phyloP scores from a whole-genome alignment of 2,329 filamentous ascomycete species.

The Plenodomus lindquistii region DNA sequence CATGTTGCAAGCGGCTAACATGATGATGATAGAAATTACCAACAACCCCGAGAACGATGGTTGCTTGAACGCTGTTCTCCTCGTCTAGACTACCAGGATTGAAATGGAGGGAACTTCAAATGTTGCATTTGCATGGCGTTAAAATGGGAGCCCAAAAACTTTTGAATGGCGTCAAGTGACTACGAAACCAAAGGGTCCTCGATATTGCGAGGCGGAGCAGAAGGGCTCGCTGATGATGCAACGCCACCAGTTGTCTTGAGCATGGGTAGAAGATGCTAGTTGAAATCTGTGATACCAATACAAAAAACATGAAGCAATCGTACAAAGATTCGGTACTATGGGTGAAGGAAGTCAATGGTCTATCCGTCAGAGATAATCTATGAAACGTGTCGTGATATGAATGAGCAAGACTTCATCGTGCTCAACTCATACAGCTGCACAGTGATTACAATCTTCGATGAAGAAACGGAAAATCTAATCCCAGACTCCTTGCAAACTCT shows the following conservation, averaged over 20 bases:
- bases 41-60: constrained; percentile 47
- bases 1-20: not conserved
- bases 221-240: constrained; percentile 9
- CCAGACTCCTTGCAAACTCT: not conserved
- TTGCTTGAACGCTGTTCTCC: constrained; percentile 44
- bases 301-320: not conserved
- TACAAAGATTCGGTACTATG: not conserved
- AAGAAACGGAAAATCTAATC: too few relatives aligned
- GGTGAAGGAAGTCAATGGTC: not conserved
- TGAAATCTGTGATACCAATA: constrained; percentile 4
- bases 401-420: too few relatives aligned
- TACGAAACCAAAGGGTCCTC: not conserved
- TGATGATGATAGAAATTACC: constrained; percentile 22
- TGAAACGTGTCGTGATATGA: too few relatives aligned
- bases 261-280: not conserved
- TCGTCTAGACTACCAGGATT: constrained; percentile 24
- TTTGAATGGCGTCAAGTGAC: not conserved
- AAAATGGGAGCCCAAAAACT: not conserved
- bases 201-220: constrained; percentile 4
- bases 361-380: not conserved
- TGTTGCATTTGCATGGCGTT: constrained; percentile 18
- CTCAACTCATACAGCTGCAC: too few relatives aligned
- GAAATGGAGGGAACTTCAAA: not conserved
- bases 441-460: too few relatives aligned
- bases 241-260: not conserved